These are phyloP conservation scores for Dothideomycetes sp. DNA, from an alignment of 2,329 filamentous ascomycete genomes.

Conservation along the genomic window DNA sequence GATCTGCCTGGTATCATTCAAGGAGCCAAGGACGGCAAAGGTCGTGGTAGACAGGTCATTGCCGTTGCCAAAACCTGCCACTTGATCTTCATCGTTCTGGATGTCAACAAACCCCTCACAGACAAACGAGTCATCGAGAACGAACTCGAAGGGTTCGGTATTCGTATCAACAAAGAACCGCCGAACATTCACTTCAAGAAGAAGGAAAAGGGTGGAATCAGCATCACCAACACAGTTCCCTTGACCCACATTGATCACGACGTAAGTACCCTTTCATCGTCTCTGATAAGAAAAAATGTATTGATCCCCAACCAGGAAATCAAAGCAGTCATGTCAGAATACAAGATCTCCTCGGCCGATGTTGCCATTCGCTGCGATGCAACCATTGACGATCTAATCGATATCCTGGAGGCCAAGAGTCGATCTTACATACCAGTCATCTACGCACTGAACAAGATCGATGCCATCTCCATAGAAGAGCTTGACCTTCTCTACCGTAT, in stretches of 20 bases:
- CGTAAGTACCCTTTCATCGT: slow-evolving; percentile 23
- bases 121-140: slow-evolving; percentile 94
- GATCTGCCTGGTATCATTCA: slow-evolving; percentile 98
- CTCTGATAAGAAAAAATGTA: neutral
- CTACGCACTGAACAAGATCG: slow-evolving; percentile 98
- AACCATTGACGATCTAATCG: slow-evolving; percentile 93
- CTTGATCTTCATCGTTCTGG: slow-evolving; percentile 95
- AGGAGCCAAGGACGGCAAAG: slow-evolving; percentile 90
- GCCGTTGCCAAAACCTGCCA: slow-evolving; percentile 98
- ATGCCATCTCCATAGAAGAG: slow-evolving; percentile 95
- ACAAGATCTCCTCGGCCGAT: slow-evolving; percentile 91
- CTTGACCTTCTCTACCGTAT: slow-evolving; percentile 93
- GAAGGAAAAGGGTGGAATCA: slow-evolving; percentile 96
- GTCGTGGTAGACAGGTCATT: slow-evolving; percentile 90
- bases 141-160: slow-evolving; percentile 93
- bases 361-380: slow-evolving; percentile 97
- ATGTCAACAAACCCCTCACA: slow-evolving; percentile 95
- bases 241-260: slow-evolving; percentile 87
- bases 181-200: slow-evolving; percentile 99
- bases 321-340: slow-evolving; percentile 94
- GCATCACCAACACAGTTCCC: slow-evolving; percentile 88
- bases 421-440: slow-evolving; percentile 98
- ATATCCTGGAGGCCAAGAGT: slow-evolving; percentile 86
- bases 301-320: slow-evolving; percentile 51
- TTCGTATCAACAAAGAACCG: slow-evolving; percentile 92